phyloP scores from a whole-genome alignment of 495 filamentous ascomycete species.

The Hyphodiscus hymeniophilus region DNA sequence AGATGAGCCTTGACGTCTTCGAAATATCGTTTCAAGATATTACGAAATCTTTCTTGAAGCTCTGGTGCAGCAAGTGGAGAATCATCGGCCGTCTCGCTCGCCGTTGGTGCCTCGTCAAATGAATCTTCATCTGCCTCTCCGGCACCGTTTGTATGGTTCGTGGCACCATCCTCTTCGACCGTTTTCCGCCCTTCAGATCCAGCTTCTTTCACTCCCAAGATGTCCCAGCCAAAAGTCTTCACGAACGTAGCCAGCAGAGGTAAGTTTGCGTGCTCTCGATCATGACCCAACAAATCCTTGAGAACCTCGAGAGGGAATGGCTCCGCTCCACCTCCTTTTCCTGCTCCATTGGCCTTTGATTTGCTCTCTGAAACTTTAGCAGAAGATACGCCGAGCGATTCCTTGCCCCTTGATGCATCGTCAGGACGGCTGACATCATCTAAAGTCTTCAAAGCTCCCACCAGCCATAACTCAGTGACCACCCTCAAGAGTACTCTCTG shows the following conservation, averaged over 20 bases:
- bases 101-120: constrained; percentile 33
- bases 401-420: constrained; percentile 62
- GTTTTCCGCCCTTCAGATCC: constrained; percentile 70
- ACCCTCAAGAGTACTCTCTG: constrained; percentile 83
- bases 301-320: constrained; percentile 94
- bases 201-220: constrained; percentile 67
- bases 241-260: constrained; percentile 90
- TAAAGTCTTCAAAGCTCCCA: constrained; percentile 75
- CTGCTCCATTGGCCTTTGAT: constrained; percentile 33
- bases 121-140: constrained; percentile 41
- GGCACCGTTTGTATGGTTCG: constrained; percentile 36
- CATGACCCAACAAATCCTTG: constrained; percentile 90
- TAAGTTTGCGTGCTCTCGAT: constrained; percentile 85
- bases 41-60: constrained; percentile 77
- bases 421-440: constrained; percentile 86
- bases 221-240: constrained; percentile 93
- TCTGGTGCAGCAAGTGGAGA: constrained; percentile 66
- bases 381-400: constrained; percentile 38
- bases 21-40: constrained; percentile 82
- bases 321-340: constrained; percentile 54
- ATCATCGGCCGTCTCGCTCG: constrained; percentile 42
- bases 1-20: constrained; percentile 90
- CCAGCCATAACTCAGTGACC: constrained; percentile 94
- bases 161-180: constrained; percentile 76
- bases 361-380: constrained; percentile 46